Evolutionary conservation across 371 early-diverging fungal genomes (phyloP).

Genomic region (Saksenaea oblongispora): DNA sequence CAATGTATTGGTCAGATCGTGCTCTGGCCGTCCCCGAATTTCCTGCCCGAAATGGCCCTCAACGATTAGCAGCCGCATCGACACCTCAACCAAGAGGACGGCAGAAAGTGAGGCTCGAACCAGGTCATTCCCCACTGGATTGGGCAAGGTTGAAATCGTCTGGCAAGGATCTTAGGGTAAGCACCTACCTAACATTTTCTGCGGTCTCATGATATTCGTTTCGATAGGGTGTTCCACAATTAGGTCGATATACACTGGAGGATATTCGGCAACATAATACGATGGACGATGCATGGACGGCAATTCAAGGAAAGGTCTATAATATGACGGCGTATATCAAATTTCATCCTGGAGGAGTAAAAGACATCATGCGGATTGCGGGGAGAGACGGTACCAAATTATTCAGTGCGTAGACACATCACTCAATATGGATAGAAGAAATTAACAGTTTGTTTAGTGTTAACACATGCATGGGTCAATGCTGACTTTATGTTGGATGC

Average conservation of each 20-base stretch:
- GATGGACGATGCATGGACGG: conserved; percentile 91
- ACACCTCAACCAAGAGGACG: conserved; percentile 57
- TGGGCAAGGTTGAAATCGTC: conserved; percentile 87
- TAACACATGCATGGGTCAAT: conserved; percentile 95
- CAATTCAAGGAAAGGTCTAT: conserved; percentile 90
- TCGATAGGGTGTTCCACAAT: conserved; percentile 52
- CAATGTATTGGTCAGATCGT: conserved; percentile 21
- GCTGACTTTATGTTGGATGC: conserved; percentile 80
- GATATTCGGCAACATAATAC: conserved; percentile 83
- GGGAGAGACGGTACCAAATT: conserved; percentile 94
- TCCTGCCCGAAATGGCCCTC: conserved; percentile 51
- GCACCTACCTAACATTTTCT: background rate
- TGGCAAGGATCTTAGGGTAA: conserved; percentile 76
- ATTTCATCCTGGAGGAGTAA: conserved; percentile 92
- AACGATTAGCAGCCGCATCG: conserved; percentile 48
- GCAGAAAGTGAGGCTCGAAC: conserved; percentile 81
- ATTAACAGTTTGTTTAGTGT: conserved; percentile 40
- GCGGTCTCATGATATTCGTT: conserved; percentile 1
- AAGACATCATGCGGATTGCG: conserved; percentile 90
- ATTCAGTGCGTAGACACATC: conserved; percentile 65
- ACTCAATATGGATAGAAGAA: background rate
- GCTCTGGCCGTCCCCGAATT: conserved; percentile 44
- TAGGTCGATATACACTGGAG: conserved; percentile 68
- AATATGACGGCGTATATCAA: conserved; percentile 94
- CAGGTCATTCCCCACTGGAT: conserved; percentile 91